Base-by-base conservation (phyloP, 164 flowering plant genomes). In the Hamamelis virginiana region DNA sequence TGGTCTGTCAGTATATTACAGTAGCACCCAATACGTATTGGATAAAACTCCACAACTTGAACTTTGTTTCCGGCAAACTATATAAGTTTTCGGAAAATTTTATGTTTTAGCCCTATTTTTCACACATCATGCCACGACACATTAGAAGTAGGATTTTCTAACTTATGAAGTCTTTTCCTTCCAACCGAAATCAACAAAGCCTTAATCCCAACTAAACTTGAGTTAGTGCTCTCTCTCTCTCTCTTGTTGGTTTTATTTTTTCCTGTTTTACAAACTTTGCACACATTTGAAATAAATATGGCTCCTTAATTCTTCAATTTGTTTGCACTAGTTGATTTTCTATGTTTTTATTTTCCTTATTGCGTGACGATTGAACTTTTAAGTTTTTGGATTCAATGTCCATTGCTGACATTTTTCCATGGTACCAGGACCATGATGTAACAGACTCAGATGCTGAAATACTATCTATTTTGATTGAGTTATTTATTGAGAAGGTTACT, bases 401-500 rank as follows among this genome's bases (percentile, higher is more conserved):
- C 12, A 47, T 33, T 60, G 14, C 60, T 81, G 66, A 74, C 59
- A 26, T 21, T 27, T 5, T 61, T 23, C 21, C 45, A n/a, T 79
- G 38, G 21, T 77, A 53, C 55, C 89, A 95, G 98, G 86, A 87
- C 72, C 98, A 91, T 74, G 82, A 81, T 62, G 78, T 81, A 14
- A 77, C 83, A 46, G 96, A 84, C 38, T 69, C 87, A 41, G 93
- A 89, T 84, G 93, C 89, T 28, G 97, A 91, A 72, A 93, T 80
- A 51, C 81, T 95, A 21, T 77, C 95, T 21, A 81, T 86, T 79
- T 85, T 95, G 82, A 83, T 86, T 41, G 97, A 92, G 71, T 66
- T 91, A 70, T 85, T 95, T 76, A 65, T 78, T 65, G 95, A 89
- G 80, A 93, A 80, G 80, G 82, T 77, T 55, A 53, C 68, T 61